Conservation (phyloP, 2,329 filamentous ascomycete genomes). For the Colletotrichum siamense region DNA sequence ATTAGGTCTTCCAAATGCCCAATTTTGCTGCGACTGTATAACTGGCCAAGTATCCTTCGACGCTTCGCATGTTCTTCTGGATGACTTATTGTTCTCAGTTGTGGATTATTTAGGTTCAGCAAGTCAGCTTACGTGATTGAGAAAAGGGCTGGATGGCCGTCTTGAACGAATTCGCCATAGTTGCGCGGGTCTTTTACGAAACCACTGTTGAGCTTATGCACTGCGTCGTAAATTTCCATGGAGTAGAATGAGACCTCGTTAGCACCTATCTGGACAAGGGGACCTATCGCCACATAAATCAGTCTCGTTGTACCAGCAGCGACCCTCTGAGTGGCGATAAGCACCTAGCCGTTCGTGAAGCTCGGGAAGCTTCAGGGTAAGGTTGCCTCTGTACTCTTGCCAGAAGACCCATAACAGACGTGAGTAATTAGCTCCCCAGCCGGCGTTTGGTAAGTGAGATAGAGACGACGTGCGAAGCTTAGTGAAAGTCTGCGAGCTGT, state of each 20-base stretch:
- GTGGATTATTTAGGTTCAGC: rapidly evolving
- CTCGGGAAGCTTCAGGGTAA: constrained; percentile 26
- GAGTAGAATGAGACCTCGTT: constrained; percentile 32
- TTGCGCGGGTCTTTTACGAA: constrained; percentile 30
- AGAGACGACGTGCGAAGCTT: constrained; percentile 16
- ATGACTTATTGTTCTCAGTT: constrained; percentile 23
- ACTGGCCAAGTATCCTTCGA: constrained; percentile 31
- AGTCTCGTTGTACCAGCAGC: neutral
- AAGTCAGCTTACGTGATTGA: constrained; percentile 26
- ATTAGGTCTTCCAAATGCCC: constrained; percentile 28
- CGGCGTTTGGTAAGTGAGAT: constrained; percentile 24
- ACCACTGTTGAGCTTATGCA: constrained; percentile 29
- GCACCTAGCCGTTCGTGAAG: constrained; percentile 27
- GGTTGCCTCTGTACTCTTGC: constrained; percentile 24
- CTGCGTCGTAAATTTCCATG: constrained; percentile 26
- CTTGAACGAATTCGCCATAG: constrained; percentile 33
- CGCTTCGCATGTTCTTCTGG: constrained; percentile 30
- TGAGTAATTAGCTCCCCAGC: constrained; percentile 24
- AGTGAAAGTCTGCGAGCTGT: neutral
- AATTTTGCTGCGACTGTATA: constrained; percentile 32
- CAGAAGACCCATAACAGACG: constrained; percentile 27
- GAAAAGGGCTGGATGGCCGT: constrained; percentile 30
- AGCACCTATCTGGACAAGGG: constrained; percentile 26
- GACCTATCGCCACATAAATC: neutral
- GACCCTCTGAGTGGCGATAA: neutral